Conservation (phyloP, 345 rosid species). For the Viola odorata region DNA sequence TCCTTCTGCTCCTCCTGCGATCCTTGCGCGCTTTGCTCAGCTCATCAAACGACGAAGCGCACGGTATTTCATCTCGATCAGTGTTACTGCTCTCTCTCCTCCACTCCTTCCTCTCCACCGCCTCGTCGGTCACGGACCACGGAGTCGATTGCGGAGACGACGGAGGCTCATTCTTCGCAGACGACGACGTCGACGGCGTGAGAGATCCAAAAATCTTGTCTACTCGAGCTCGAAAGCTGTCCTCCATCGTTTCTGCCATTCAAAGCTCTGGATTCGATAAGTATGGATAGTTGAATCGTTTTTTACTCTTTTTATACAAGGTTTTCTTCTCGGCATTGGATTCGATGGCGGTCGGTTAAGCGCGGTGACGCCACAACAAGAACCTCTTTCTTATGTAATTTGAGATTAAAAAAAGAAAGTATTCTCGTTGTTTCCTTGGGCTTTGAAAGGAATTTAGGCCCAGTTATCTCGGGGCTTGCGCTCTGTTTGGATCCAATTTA, state of each 20-base stretch:
- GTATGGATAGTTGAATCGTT: background rate
- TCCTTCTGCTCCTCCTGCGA: conserved; percentile 10
- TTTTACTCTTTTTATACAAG: background rate
- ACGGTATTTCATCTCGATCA: conserved; percentile 44
- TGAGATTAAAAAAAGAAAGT: no score
- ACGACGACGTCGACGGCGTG: conserved; percentile 26
- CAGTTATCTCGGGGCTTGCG: no score
- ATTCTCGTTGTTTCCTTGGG: no score
- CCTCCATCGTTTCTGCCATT: conserved; percentile 22
- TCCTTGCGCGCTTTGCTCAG: conserved; percentile 9
- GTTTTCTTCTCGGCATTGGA: background rate
- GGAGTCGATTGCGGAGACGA: conserved; percentile 26
- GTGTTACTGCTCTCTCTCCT: conserved; percentile 24
- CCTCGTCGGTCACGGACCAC: conserved; percentile 48
- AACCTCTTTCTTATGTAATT: no score
- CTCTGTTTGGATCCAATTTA: no score
- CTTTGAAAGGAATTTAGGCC: no score
- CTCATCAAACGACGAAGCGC: conserved; percentile 42
- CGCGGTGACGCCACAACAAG: no score
- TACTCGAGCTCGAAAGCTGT: conserved; percentile 48
- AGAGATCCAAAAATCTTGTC: conserved; percentile 56
- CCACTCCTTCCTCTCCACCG: conserved; percentile 37
- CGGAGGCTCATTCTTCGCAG: conserved; percentile 6
- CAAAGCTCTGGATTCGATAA: background rate
- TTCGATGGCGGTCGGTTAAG: background rate